Conservation (phyloP, 2,329 filamentous ascomycete genomes). For the Whalleya microplaca region DNA sequence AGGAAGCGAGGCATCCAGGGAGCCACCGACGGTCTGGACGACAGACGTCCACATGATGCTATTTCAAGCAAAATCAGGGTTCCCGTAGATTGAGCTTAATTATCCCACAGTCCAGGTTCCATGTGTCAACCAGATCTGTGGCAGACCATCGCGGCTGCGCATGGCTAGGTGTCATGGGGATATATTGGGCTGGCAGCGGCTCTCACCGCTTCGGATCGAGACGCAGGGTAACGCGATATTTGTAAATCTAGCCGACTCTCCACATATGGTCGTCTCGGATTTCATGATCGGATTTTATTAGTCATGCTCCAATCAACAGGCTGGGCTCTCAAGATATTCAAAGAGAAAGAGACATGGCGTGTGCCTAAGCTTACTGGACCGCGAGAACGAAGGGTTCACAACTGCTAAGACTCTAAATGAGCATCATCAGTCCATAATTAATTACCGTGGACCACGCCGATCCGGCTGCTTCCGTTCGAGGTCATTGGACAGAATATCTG, state of each 20-base stretch:
- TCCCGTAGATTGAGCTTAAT: constrained; percentile 44
- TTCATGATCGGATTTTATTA: neutral
- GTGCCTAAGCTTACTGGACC: constrained; percentile 1
- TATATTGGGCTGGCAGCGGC: neutral
- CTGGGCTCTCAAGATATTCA: neutral
- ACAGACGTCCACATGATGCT: constrained; percentile 30
- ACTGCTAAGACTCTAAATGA: neutral
- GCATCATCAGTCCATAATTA: too few species aligned
- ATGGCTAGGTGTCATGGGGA: neutral
- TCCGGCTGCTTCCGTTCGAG: constrained; percentile 26
- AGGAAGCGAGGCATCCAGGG: constrained; percentile 15
- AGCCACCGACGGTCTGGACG: constrained; percentile 12
- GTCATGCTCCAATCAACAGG: neutral
- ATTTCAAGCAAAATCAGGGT: constrained; percentile 38
- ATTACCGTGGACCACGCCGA: constrained; percentile 4
- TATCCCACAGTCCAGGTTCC: constrained; percentile 11
- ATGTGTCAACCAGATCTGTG: neutral
- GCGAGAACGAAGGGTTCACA: neutral
- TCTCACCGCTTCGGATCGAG: neutral
- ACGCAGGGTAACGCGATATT: neutral
- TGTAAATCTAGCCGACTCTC: neutral
- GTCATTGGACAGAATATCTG: constrained; percentile 18
- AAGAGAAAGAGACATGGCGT: neutral
- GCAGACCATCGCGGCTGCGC: neutral
- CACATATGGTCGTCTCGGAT: neutral